Base-by-base conservation (phyloP, 2,329 filamentous ascomycete species). In the Hypoxylon sp. region DNA sequence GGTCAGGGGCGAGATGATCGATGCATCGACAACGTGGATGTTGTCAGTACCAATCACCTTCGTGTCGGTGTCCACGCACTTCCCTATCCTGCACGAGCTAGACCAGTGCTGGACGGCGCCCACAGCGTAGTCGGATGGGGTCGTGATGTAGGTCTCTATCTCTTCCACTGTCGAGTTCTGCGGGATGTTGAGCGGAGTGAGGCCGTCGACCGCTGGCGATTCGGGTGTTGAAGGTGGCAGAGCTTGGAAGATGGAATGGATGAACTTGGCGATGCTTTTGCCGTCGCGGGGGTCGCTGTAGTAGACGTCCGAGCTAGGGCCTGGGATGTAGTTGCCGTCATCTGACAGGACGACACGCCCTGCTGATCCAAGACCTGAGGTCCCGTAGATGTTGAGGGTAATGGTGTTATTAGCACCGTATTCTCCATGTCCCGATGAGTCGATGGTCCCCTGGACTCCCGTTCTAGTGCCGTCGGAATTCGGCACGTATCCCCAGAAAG, bases 311-410 rank as follows among this genome's bases (percentile, higher is more conserved):
- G 68, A 67, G 42, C 78, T 76, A 0, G 82, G 78, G 1, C 79
- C 78, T 0, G 83, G 80, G 4, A 79, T 74, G 65, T 81, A 82
- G 0, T 79, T 79, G 0, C 75, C 73, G 49, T 83, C 81, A 12
- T 69, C 51, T 2, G 75, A 71, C 0, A 85, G 78, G 5, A 78
- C 71, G 2, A 85, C 83, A 3, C 78, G 76, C 1, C 84, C 83
- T 0, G 78, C 73, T 2, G 84, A 86, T 4, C 79, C 78, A 20
- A 86, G 77, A 0, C 85, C 85, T 0, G 84, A 86, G 0, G 85
- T 87, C 7, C 84, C 84, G 75, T 87, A 87, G 3, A 87, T 74
- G 72, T 87, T 87, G 18, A 87, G 77, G 0, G 84, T 86, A 53
- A 87, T 83, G 63, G 83, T 85, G 61, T 82, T 78, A 53, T 78